Percentiles rank a stretch among this genome's conserved stretches.
These are phyloP conservation scores for Diaporthe sp. DNA, from an alignment of 2,329 filamentous ascomycete genomes.

Conservation along the genomic window DNA sequence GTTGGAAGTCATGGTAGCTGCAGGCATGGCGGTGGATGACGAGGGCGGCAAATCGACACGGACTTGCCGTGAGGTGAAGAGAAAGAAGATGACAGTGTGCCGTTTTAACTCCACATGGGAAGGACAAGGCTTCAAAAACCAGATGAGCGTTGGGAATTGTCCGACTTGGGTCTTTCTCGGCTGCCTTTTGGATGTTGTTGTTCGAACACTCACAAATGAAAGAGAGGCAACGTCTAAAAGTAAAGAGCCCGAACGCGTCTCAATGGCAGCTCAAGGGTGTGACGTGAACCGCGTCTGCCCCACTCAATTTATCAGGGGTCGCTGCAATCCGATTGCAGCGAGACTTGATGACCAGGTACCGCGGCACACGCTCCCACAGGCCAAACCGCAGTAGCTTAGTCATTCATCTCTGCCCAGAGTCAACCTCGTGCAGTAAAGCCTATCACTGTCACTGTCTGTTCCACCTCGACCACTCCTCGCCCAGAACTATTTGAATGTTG, in stretches of 20 bases:
- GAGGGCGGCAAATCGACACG: slow-evolving; percentile 16
- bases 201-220: neutral
- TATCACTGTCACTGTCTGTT: neutral
- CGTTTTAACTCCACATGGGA: neutral
- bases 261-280: slow-evolving; percentile 5
- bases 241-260: slow-evolving; percentile 19
- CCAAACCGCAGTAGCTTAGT: neutral
- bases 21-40: slow-evolving; percentile 54
- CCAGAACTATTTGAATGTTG: neutral
- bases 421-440: neutral
- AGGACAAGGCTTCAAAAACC: neutral
- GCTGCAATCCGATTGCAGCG: neutral
- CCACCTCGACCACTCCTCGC: neutral
- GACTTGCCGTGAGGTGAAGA: neutral
- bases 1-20: slow-evolving; percentile 65
- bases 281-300: slow-evolving; percentile 32
- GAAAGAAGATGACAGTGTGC: neutral
- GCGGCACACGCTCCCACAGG: neutral
- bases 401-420: neutral
- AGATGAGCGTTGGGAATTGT: neutral
- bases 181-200: neutral
- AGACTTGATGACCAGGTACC: slow-evolving; percentile 11
- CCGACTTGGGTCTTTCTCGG: neutral
- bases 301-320: slow-evolving; percentile 32
- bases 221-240: slow-evolving; percentile 10